Evolutionary conservation across 2,329 filamentous ascomycete genomes (phyloP).

Genomic region (Drechslera avenae): DNA sequence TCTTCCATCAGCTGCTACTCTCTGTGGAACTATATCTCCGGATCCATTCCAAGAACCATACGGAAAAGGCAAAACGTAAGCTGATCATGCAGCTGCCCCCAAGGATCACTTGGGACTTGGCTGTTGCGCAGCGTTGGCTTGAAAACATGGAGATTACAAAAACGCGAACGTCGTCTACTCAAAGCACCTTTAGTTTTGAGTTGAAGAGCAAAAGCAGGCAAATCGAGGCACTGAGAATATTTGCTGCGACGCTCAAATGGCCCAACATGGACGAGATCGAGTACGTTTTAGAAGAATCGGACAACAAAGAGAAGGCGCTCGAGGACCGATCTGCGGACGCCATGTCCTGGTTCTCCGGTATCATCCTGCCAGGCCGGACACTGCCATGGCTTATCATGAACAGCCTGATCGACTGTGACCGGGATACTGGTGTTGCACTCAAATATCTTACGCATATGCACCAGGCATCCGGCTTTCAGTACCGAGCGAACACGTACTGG

Average conservation of each 20-base stretch:
- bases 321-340: slow-evolving; percentile 72
- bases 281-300: slow-evolving; percentile 64
- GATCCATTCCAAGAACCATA: slow-evolving; percentile 67
- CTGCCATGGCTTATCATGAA: slow-evolving; percentile 81
- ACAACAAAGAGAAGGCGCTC: slow-evolving; percentile 52
- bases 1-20: slow-evolving; percentile 78
- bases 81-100: slow-evolving; percentile 69
- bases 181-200: slow-evolving; percentile 62
- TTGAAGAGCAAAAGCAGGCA: slow-evolving; percentile 70
- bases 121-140: slow-evolving; percentile 74
- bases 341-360: slow-evolving; percentile 77
- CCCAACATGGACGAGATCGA: slow-evolving; percentile 71
- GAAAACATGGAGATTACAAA: slow-evolving; percentile 71
- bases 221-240: slow-evolving; percentile 69
- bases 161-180: slow-evolving; percentile 54
- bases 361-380: slow-evolving; percentile 71
- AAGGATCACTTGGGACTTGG: slow-evolving; percentile 73
- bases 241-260: slow-evolving; percentile 77
- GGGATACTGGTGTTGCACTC: slow-evolving; percentile 68
- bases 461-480: slow-evolving; percentile 75
- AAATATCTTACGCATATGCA: slow-evolving; percentile 71
- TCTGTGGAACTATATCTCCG: slow-evolving; percentile 73
- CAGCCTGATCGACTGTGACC: slow-evolving; percentile 74
- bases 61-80: slow-evolving; percentile 67
- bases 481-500: slow-evolving; percentile 80